These are phyloP conservation scores for Rhynchospora pubera DNA, from an alignment of 176 grass and related monocot genomes.

Conservation along the genomic window DNA sequence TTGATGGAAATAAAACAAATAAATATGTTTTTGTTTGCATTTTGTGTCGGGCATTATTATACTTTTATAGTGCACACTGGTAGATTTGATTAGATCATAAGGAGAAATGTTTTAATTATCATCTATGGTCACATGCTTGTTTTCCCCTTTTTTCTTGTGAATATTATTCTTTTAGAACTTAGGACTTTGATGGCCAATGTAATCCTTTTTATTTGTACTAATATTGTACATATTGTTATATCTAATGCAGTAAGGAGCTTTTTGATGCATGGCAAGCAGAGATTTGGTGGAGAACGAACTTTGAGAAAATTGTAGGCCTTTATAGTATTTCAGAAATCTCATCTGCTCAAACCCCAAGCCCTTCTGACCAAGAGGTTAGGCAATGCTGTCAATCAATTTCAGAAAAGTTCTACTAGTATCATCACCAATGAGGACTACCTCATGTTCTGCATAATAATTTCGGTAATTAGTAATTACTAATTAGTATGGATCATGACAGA, in stretches of 20 bases:
- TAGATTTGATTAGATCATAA: background rate
- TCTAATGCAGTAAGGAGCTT: conserved; percentile 28
- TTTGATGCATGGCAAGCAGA: conserved; percentile 45
- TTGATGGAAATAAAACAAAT: background rate
- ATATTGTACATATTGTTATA: background rate
- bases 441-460: background rate
- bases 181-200: background rate
- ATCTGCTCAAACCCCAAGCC: conserved; percentile 35
- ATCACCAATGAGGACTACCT: background rate
- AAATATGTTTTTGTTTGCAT: background rate
- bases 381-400: background rate
- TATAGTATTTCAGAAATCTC: conserved; percentile 52
- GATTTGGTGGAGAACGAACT: conserved; percentile 57
- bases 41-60: background rate
- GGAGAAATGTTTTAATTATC: background rate
- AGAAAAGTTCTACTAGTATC: background rate
- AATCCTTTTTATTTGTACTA: background rate
- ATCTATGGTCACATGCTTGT: background rate
- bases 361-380: conserved; percentile 52
- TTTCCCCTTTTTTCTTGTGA: background rate
- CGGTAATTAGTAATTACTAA: background rate
- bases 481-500: background rate
- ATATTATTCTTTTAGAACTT: background rate
- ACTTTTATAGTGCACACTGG: background rate
- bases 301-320: conserved; percentile 52